Percentiles rank a stretch among this genome's conserved stretches.
phyloP scores from a whole-genome alignment of 2,329 filamentous ascomycete genomes.

The Fusarium chuoi region DNA sequence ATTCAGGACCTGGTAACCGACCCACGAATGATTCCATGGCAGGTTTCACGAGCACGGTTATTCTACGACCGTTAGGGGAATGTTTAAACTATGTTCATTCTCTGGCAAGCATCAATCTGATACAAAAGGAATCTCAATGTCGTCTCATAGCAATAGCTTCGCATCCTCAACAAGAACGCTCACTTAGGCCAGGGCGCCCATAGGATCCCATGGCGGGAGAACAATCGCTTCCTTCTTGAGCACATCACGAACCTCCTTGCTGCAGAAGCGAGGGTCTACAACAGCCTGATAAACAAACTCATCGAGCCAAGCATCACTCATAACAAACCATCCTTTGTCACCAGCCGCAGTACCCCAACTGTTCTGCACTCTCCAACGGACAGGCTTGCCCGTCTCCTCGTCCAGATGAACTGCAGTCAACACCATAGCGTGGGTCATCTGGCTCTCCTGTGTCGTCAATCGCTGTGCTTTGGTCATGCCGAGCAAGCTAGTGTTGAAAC shows the following conservation, averaged over 20 bases:
- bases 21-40: neutral
- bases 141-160: neutral
- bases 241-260: constrained; percentile 74
- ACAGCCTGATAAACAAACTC: constrained; percentile 89
- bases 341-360: constrained; percentile 79
- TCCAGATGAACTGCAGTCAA: constrained; percentile 86
- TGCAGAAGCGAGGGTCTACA: constrained; percentile 76
- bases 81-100: neutral
- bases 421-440: constrained; percentile 95
- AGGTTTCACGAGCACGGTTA: neutral
- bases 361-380: constrained; percentile 89
- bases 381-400: constrained; percentile 66
- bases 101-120: neutral
- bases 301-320: constrained; percentile 84
- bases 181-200: constrained; percentile 74
- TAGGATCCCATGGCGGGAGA: constrained; percentile 82
- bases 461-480: constrained; percentile 81
- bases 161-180: neutral
- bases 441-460: constrained; percentile 76
- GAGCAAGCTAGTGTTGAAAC: constrained; percentile 81
- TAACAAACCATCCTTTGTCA: constrained; percentile 87
- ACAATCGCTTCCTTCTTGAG: constrained; percentile 76
- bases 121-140: neutral
- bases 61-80: neutral
- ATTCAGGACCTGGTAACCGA: neutral